These are phyloP conservation scores for Dothiorella sarmentorum DNA, from an alignment of 2,329 filamentous ascomycete genomes.

Conservation along the genomic window DNA sequence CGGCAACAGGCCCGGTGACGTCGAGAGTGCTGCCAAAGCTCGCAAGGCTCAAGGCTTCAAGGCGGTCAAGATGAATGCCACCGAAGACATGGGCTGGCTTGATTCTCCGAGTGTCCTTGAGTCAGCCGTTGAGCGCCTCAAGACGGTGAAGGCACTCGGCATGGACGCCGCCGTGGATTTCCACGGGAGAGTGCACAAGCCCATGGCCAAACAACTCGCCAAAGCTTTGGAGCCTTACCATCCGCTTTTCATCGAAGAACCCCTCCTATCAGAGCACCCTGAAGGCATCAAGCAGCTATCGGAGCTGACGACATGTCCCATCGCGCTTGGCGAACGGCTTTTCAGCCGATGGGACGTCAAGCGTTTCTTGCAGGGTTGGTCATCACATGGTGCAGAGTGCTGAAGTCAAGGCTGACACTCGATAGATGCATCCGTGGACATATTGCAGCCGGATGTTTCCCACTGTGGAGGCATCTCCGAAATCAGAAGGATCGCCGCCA, in stretches of 20 bases:
- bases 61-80: constrained; percentile 76
- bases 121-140: constrained; percentile 63
- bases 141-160: constrained; percentile 64
- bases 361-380: constrained; percentile 59
- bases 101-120: constrained; percentile 66
- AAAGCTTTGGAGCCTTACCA: constrained; percentile 62
- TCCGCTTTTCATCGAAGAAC: constrained; percentile 75
- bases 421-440: constrained; percentile 58
- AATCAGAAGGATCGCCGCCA: constrained; percentile 63
- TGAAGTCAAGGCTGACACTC: constrained; percentile 2
- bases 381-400: neutral
- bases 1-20: constrained; percentile 66
- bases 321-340: constrained; percentile 69
- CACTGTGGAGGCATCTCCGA: constrained; percentile 73
- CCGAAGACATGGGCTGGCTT: constrained; percentile 71
- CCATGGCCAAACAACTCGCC: constrained; percentile 77
- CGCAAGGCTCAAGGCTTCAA: constrained; percentile 61
- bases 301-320: constrained; percentile 57
- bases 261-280: constrained; percentile 65
- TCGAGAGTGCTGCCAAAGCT: constrained; percentile 58
- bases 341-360: constrained; percentile 72
- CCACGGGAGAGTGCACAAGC: constrained; percentile 71
- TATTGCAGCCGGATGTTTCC: constrained; percentile 69
- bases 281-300: constrained; percentile 63
- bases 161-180: constrained; percentile 75